Base-by-base conservation (phyloP, 306 rosid species). In the Fragaria nilgerrensis region DNA sequence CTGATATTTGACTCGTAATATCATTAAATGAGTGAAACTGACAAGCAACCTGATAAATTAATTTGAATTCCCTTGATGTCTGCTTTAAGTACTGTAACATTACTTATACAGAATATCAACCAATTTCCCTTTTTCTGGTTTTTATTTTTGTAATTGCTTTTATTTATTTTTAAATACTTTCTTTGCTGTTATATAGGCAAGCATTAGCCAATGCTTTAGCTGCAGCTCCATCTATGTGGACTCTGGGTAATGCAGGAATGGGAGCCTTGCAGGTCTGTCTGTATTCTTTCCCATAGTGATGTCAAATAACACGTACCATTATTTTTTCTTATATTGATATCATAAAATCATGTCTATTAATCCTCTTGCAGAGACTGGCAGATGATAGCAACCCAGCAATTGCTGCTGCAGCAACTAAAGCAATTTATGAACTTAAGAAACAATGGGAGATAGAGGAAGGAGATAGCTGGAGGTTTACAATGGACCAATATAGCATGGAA, bases 381-480 rank as follows among this genome's bases (percentile, higher is more conserved):
- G 92, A 92, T 79, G 97, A 95, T 83, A 87, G 84, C 79, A 90
- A 92, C 81, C 97, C 90, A 6, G 88, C 91, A 29, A 90, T 95
- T 75, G 90, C 99, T 52, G 80, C 85, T 5, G 99, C 99, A 4
- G 99, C 99, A 59, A 82, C 91, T 48, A 95, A 80, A 58, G 93
- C 99, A 41, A 95, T 95, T 39, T 84, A 69, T 83, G 99, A 89
- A 83, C 96, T 95, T 84, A 95, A 92, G 88, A 95, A 88, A 78
- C 99, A 95, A 78, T 95, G 99, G 99, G 92, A 90, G 79, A 92
- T 95, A 66, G 84, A 85, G 78, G 99, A 95, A 72, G 98, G 97
- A 41, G 98, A 95, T 73, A 89, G 91, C 88, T 95, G 96, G 96
- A 87, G 93, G 64, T 92, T 95, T 76, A 89, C 82, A 86, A 80